Evolutionary conservation across 1,284 basidiomycete species (phyloP).

Genomic region (Malassezia slooffiae): DNA sequence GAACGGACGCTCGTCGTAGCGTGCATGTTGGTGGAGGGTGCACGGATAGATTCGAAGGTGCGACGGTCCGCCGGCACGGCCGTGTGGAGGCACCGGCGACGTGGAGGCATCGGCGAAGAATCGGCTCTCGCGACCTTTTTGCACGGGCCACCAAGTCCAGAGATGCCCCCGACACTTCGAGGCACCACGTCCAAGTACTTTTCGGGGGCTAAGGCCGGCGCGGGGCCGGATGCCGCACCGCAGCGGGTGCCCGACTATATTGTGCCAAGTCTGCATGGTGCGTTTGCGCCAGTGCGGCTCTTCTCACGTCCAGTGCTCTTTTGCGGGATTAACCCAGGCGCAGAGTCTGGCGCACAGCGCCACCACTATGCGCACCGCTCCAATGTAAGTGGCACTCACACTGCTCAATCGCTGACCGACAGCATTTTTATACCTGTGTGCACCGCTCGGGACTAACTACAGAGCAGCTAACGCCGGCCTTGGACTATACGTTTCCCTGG

Average conservation of each 20-base stretch:
- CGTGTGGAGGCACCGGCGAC: too few relatives aligned
- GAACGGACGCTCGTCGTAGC: neutral
- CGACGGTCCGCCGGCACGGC: too few relatives aligned
- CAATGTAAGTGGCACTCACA: neutral
- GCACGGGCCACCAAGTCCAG: too few relatives aligned
- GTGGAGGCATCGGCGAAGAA: too few relatives aligned
- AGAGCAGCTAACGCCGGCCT: neutral
- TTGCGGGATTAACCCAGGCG: slow-evolving; percentile 14
- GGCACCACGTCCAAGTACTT: slow-evolving; percentile 9
- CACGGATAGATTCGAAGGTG: too few relatives aligned
- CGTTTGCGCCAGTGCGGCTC: neutral
- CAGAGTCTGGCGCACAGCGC: slow-evolving; percentile 7
- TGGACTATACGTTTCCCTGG: slow-evolving; percentile 4
- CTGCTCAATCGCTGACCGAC: neutral
- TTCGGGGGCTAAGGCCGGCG: too few relatives aligned
- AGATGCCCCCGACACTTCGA: too few relatives aligned
- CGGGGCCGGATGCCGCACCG: too few relatives aligned
- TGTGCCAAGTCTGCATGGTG: neutral
- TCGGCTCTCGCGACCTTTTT: too few relatives aligned
- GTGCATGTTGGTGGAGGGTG: too few relatives aligned
- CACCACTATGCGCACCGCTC: slow-evolving; percentile 14
- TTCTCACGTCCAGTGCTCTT: slow-evolving; percentile 5
- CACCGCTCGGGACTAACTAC: slow-evolving; percentile 4
- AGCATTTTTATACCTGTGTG: slow-evolving; percentile 12
- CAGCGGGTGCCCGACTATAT: slow-evolving; percentile 12